Evolutionary conservation across 2,329 filamentous ascomycete genomes (phyloP).

Genomic region (Epicoccum nigrum): DNA sequence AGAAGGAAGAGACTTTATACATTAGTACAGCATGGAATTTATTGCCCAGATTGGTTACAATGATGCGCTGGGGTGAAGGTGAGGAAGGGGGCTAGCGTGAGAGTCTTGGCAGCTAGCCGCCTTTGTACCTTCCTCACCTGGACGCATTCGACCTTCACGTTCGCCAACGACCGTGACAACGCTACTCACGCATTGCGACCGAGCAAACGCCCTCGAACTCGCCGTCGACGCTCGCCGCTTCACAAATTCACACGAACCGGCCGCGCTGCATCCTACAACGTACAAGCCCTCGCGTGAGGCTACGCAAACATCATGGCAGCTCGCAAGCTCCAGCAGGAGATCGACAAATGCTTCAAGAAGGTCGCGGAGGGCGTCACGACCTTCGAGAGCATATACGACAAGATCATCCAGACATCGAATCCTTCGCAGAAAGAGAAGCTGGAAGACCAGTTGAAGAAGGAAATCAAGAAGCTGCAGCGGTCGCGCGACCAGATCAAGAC

Average conservation of each 20-base stretch:
- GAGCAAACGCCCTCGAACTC: constrained; percentile 29
- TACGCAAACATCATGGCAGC: constrained; percentile 74
- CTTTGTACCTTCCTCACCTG: constrained; percentile 25
- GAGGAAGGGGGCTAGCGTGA: constrained; percentile 12
- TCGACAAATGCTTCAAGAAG: constrained; percentile 99
- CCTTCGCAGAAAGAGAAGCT: constrained; percentile 97
- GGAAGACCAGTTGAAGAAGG: constrained; percentile 96
- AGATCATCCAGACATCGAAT: constrained; percentile 92
- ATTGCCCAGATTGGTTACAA: constrained; percentile 5
- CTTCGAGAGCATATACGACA: constrained; percentile 96
- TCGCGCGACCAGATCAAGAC: constrained; percentile 99
- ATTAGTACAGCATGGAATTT: constrained; percentile 1
- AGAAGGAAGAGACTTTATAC: background rate
- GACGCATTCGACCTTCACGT: constrained; percentile 34
- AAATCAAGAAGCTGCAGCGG: constrained; percentile 99
- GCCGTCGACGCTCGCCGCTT: constrained; percentile 11
- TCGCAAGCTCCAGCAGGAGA: constrained; percentile 95
- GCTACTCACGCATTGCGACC: constrained; percentile 20
- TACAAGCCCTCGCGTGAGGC: constrained; percentile 41
- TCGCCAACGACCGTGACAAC: constrained; percentile 24
- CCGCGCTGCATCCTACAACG: constrained; percentile 18
- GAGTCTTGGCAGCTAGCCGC: constrained; percentile 35
- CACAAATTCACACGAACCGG: constrained; percentile 1
- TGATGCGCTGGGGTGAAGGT: constrained; percentile 15
- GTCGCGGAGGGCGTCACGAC: constrained; percentile 89